These are phyloP conservation scores for Polytrichum formosum DNA, from an alignment of 225 moss, liverwort and hornwort genomes.

Conservation along the genomic window DNA sequence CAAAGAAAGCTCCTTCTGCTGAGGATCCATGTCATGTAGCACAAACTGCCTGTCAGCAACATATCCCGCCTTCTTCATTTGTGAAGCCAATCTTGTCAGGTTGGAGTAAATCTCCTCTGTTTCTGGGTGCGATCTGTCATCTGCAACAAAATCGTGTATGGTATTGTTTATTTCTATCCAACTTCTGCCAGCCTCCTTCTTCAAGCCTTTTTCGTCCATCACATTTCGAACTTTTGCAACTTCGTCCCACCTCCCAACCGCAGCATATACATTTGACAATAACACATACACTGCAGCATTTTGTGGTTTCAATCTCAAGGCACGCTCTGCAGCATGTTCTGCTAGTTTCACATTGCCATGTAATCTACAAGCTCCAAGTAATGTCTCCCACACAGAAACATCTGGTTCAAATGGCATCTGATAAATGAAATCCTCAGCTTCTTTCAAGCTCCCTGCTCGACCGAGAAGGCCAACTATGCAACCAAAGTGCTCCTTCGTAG, in stretches of 20 bases:
- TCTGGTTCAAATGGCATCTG: conserved; percentile 30
- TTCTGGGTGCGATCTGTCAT: conserved; percentile 45
- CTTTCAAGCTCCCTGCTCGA: conserved; percentile 42
- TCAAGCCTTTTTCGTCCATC: conserved; percentile 41
- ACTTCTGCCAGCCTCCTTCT: conserved; percentile 42
- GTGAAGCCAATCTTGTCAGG: conserved; percentile 24
- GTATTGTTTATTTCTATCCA: conserved; percentile 51
- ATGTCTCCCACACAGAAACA: conserved; percentile 40
- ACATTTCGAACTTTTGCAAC: conserved; percentile 41
- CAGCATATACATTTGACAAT: conserved; percentile 54
- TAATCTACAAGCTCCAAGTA: conserved; percentile 52
- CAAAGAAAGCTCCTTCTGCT: conserved; percentile 36
- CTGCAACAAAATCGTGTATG: conserved; percentile 50
- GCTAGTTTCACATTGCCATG: conserved; percentile 46
- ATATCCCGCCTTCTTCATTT: conserved; percentile 39
- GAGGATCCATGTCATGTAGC: conserved; percentile 31
- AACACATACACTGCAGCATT: conserved; percentile 45
- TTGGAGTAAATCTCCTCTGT: conserved; percentile 30
- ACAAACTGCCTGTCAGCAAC: conserved; percentile 38
- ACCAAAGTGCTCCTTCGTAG: conserved; percentile 42
- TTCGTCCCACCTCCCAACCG: conserved; percentile 45
- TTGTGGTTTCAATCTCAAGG: conserved; percentile 31
- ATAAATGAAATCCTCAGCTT: conserved; percentile 30
- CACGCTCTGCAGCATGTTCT: conserved; percentile 30
- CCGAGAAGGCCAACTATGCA: conserved; percentile 50